Evolutionary conservation across 1,284 basidiomycete genomes (phyloP).

Genomic region (Microbotryum violaceum): DNA sequence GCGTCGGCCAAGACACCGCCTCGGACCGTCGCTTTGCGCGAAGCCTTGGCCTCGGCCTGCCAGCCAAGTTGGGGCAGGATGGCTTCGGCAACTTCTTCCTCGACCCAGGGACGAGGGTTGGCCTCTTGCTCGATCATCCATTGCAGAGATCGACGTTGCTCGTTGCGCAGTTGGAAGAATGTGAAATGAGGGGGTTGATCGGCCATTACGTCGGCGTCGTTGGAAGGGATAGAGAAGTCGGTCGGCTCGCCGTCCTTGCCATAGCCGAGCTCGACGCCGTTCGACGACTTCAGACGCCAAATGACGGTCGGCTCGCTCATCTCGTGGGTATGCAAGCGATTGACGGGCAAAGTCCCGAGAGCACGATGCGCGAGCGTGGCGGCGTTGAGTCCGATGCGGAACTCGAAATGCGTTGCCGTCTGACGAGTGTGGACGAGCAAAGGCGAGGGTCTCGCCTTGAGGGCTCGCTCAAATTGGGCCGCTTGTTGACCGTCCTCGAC

Average conservation of each 20-base stretch:
- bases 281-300: slow-evolving; percentile 50
- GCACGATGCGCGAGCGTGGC: slow-evolving; percentile 82
- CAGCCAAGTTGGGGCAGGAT: slow-evolving; percentile 76
- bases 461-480: slow-evolving; percentile 49
- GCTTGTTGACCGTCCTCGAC: slow-evolving; percentile 73
- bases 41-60: slow-evolving; percentile 84
- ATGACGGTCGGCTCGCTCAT: slow-evolving; percentile 47
- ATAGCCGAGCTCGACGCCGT: slow-evolving; percentile 10
- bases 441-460: slow-evolving; percentile 77
- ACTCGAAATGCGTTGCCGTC: slow-evolving; percentile 54
- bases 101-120: slow-evolving; percentile 60
- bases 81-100: slow-evolving; percentile 91
- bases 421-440: slow-evolving; percentile 80
- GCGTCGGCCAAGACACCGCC: slow-evolving; percentile 88
- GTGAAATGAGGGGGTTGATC: slow-evolving; percentile 71
- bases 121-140: slow-evolving; percentile 90
- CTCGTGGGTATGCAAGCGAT: slow-evolving; percentile 65
- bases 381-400: slow-evolving; percentile 81
- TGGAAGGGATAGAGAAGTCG: slow-evolving; percentile 63
- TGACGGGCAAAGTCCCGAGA: slow-evolving; percentile 63
- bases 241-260: background rate
- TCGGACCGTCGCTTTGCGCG: slow-evolving; percentile 63
- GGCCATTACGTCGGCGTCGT: slow-evolving; percentile 66
- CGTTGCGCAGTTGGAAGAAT: slow-evolving; percentile 57
- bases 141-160: slow-evolving; percentile 79